Evolutionary conservation across 257 asterid species (phyloP).

Genomic region (Solanum rostratum): DNA sequence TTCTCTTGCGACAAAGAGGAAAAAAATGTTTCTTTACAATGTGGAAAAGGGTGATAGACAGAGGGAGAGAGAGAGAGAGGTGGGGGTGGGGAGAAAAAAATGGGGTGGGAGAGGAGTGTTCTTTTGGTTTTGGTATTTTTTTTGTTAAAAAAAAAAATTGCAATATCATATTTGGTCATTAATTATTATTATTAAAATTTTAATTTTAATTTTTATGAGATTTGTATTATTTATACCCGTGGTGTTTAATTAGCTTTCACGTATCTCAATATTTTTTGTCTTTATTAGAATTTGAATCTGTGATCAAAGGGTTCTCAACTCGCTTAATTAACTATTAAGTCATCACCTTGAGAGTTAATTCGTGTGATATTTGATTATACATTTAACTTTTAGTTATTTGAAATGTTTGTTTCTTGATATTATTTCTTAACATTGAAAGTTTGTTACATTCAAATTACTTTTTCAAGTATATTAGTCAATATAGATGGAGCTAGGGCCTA

Average conservation of each 20-base stretch:
- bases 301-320: no score
- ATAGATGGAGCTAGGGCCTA: not conserved
- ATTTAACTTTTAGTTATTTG: no score
- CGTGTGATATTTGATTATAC: not conserved
- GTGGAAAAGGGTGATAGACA: conserved; percentile 13
- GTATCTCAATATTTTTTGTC: no score
- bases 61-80: not conserved
- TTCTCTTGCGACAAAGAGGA: not conserved
- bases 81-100: not conserved
- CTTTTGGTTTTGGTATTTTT: not conserved
- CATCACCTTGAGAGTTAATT: no score
- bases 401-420: not conserved
- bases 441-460: not conserved
- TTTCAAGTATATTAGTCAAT: not conserved
- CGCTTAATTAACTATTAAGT: no score
- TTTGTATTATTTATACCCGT: no score
- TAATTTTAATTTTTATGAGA: no score
- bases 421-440: not conserved
- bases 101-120: not conserved
- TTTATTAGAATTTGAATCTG: no score
- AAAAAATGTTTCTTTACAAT: conserved; percentile 9
- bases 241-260: no score
- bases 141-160: not conserved
- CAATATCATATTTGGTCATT: not conserved
- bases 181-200: no score